These are phyloP conservation scores for Smallanthus sonchifolius DNA, from an alignment of 129 eudicot species.

Conservation along the genomic window DNA sequence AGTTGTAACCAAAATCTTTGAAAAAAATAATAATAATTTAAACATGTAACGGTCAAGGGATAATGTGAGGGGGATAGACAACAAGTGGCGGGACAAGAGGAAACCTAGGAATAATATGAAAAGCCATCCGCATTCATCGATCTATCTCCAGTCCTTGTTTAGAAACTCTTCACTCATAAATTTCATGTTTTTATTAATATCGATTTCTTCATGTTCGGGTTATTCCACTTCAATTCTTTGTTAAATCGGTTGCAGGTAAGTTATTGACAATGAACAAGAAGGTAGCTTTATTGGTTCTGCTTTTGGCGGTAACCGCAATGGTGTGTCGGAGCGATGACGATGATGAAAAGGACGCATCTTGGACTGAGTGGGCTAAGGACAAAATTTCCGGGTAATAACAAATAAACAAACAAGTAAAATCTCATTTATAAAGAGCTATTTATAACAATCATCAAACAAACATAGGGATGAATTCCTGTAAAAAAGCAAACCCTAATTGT, in stretches of 20 bases:
- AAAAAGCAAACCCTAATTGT: background rate
- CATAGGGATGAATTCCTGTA: too few relatives aligned
- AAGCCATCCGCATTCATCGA: slow-evolving; percentile 26
- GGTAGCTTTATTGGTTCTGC: slow-evolving; percentile 12
- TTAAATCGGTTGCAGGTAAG: background rate
- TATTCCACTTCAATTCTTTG: background rate
- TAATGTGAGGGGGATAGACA: background rate
- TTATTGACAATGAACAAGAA: slow-evolving; percentile 18
- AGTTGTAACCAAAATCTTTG: too few relatives aligned
- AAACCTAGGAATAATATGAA: background rate
- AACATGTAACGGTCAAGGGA: background rate
- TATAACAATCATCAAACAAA: too few relatives aligned
- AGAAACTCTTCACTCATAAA: slow-evolving; percentile 15
- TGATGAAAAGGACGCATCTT: slow-evolving; percentile 1
- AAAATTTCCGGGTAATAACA: slow-evolving; percentile 23
- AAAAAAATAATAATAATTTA: background rate
- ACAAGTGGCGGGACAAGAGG: slow-evolving; percentile 12
- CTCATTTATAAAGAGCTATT: too few relatives aligned
- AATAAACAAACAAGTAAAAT: too few relatives aligned
- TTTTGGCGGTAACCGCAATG: slow-evolving; percentile 18
- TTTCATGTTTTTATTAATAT: background rate
- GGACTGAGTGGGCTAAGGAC: slow-evolving; percentile 30
- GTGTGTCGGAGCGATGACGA: slow-evolving; percentile 13
- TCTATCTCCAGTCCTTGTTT: slow-evolving; percentile 18
- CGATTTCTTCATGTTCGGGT: background rate